Conservation (phyloP, 495 filamentous ascomycete genomes). For the Cercophora scortea region DNA sequence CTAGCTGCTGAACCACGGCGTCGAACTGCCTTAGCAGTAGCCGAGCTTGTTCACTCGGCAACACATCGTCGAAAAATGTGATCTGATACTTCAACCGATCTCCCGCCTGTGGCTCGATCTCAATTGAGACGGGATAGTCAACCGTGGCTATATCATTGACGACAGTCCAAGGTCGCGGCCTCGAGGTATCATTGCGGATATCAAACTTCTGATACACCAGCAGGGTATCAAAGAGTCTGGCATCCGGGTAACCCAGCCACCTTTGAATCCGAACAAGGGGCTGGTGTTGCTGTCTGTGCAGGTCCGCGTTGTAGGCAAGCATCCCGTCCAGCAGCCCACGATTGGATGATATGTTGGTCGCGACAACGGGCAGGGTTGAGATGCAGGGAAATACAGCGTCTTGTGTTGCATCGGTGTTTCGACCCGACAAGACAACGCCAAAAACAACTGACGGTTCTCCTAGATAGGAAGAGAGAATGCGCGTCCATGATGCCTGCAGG, state of each 20-base stretch:
- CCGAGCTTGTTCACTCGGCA: conserved; percentile 56
- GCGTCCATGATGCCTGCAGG: conserved; percentile 67
- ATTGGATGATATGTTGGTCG: conserved; percentile 43
- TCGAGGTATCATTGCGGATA: neutral
- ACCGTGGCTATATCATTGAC: conserved; percentile 31
- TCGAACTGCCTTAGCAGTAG: conserved; percentile 58
- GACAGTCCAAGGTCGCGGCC: conserved; percentile 15
- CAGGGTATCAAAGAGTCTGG: conserved; percentile 66
- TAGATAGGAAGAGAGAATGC: conserved; percentile 60
- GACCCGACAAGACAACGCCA: conserved; percentile 67
- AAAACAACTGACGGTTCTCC: conserved; percentile 62
- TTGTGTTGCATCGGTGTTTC: conserved; percentile 46
- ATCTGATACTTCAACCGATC: conserved; percentile 47
- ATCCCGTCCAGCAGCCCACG: conserved; percentile 46
- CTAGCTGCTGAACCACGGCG: conserved; percentile 38
- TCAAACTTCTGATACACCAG: conserved; percentile 65
- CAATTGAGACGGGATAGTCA: conserved; percentile 63
- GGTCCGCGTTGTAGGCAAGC: conserved; percentile 50
- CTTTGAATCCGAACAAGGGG: conserved; percentile 60
- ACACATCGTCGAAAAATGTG: conserved; percentile 49
- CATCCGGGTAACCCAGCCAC: conserved; percentile 50
- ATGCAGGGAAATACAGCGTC: conserved; percentile 63
- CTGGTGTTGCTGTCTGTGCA: conserved; percentile 62
- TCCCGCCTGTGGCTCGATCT: conserved; percentile 48
- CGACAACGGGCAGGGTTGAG: conserved; percentile 60